Percentiles rank a stretch among this genome's conserved stretches.
Conservation (phyloP, 2,329 filamentous ascomycete genomes). For the Penicillium sp. region DNA sequence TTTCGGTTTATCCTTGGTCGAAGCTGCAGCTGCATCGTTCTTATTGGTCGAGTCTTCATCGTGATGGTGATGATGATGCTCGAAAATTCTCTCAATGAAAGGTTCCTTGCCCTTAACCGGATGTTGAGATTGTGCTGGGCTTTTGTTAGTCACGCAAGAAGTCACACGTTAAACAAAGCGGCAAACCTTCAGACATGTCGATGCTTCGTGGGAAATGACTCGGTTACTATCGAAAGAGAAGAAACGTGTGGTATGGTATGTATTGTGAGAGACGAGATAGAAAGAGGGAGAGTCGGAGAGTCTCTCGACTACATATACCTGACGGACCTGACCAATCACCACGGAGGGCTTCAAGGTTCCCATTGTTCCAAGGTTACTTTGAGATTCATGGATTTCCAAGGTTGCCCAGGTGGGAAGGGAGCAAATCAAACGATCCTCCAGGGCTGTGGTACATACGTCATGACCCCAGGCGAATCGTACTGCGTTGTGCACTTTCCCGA, state of each 20-base stretch:
- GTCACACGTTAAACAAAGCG: not conserved
- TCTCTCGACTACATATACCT: too few relatives aligned
- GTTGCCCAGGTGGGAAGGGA: not conserved
- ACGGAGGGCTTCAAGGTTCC: too few relatives aligned
- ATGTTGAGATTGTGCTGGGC: conserved; percentile 32
- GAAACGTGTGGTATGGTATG: too few relatives aligned
- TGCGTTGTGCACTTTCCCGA: too few relatives aligned
- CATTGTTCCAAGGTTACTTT: not conserved
- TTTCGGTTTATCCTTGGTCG: not conserved
- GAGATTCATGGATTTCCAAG: not conserved
- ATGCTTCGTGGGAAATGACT: not conserved
- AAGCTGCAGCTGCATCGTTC: not conserved
- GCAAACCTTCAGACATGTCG: not conserved
- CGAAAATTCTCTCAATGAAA: not conserved
- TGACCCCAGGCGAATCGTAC: too few relatives aligned
- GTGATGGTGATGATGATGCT: not conserved
- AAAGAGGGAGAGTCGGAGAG: too few relatives aligned
- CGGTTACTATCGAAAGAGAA: not conserved
- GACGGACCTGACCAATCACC: too few relatives aligned
- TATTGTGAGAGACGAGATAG: too few relatives aligned
- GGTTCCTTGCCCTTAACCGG: not conserved
- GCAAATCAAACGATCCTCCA: not conserved
- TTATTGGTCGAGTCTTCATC: not conserved
- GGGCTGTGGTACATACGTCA: not conserved
- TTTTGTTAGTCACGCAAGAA: not conserved